Conservation (phyloP, 2,329 filamentous ascomycete genomes). For the Purpureocillium lavendulum region DNA sequence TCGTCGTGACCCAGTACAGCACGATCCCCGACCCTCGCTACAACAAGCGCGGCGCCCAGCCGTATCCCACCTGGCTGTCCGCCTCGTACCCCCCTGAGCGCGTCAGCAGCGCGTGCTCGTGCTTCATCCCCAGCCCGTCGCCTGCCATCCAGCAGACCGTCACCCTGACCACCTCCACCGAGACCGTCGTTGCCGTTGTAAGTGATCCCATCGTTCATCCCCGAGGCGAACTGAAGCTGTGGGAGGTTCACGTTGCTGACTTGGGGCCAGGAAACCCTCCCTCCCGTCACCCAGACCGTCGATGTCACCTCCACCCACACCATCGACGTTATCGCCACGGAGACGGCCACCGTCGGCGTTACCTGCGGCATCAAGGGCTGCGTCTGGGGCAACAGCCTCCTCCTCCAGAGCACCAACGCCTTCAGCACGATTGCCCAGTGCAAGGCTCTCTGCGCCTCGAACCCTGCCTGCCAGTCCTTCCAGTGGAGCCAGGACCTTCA, state of each 20-base stretch:
- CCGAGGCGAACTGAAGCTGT: background rate
- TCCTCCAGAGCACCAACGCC: background rate
- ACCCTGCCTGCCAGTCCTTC: background rate
- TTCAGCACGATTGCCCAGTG: background rate
- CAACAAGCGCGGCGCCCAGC: background rate
- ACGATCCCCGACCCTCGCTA: background rate
- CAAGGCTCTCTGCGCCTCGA: background rate
- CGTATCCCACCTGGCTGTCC: background rate
- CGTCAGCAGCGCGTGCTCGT: background rate
- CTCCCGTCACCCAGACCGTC: background rate
- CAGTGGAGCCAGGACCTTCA: background rate
- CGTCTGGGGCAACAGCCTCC: background rate
- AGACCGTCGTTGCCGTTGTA: background rate
- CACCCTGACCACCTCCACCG: background rate
- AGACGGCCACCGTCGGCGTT: background rate
- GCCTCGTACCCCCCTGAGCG: background rate
- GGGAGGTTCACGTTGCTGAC: too few species aligned
- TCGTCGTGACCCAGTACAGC: background rate
- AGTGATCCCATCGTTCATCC: background rate
- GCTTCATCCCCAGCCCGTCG: background rate
- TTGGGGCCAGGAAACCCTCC: background rate
- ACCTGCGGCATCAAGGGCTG: conserved; percentile 1
- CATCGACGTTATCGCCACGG: background rate
- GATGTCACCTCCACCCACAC: background rate
- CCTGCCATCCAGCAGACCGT: background rate